Conservation (phyloP, 2,329 filamentous ascomycete genomes). For the Talaromyces funiculosus region DNA sequence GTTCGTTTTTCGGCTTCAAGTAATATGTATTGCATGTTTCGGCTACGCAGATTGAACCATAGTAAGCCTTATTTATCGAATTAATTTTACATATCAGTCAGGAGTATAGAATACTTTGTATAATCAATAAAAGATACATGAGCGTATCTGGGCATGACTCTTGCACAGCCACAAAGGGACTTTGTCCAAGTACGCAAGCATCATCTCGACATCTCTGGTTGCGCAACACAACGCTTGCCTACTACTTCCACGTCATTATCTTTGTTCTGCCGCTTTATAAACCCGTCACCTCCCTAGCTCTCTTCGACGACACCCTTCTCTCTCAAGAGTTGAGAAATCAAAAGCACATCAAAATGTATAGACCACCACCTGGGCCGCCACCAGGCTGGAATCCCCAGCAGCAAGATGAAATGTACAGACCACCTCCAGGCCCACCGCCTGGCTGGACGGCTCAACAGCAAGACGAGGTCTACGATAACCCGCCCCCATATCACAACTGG, state of each 20-base stretch:
- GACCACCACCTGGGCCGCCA: slow-evolving; percentile 7
- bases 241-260: neutral
- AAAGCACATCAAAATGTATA: slow-evolving; percentile 4
- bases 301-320: neutral
- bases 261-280: neutral
- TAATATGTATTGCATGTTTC: neutral
- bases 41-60: neutral
- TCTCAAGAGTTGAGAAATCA: neutral
- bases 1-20: neutral
- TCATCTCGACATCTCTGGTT: neutral
- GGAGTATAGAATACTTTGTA: no score
- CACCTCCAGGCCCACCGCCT: slow-evolving; percentile 10
- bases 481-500: slow-evolving; percentile 60
- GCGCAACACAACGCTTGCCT: neutral
- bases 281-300: neutral
- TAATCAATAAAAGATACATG: no score
- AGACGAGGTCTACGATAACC: slow-evolving; percentile 21
- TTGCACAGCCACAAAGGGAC: slow-evolving; percentile 7
- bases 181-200: neutral
- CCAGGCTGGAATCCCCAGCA: slow-evolving; percentile 1
- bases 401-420: neutral
- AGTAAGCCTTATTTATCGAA: neutral
- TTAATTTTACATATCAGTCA: neutral
- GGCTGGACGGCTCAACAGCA: neutral
- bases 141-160: neutral